phyloP scores from a whole-genome alignment of 2,329 filamentous ascomycete genomes.

The Neopestalotiopsis rosae region DNA sequence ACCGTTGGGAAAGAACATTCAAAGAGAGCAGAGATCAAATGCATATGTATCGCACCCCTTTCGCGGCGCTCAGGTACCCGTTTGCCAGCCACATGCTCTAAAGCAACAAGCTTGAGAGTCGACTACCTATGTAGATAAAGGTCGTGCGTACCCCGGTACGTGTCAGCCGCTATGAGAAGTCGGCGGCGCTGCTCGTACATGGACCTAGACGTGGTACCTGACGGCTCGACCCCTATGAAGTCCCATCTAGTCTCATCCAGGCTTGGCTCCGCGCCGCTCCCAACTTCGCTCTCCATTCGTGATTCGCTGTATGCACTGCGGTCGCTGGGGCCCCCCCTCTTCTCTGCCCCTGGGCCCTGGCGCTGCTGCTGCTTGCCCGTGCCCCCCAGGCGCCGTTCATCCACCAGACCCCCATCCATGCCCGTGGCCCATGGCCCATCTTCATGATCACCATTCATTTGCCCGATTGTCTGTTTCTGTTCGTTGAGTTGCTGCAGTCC shows the following conservation, averaged over 20 bases:
- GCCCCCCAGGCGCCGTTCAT: not conserved
- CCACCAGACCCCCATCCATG: not conserved
- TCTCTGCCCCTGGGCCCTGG: not conserved
- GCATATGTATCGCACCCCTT: constrained; percentile 5
- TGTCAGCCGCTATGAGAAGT: not conserved
- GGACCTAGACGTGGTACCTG: not conserved
- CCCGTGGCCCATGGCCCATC: not conserved
- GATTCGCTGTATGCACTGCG: constrained; percentile 7
- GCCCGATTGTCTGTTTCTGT: constrained; percentile 6
- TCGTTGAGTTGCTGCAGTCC: constrained; percentile 11
- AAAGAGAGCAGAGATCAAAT: not conserved
- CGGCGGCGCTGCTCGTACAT: not conserved
- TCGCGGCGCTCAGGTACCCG: constrained; percentile 8
- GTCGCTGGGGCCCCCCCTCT: not conserved
- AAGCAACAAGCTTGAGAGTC: too few species aligned
- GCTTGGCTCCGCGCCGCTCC: constrained; percentile 12
- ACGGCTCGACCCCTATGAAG: constrained; percentile 4
- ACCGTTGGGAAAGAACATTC: constrained; percentile 3
- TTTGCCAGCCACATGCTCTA: not conserved
- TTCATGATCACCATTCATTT: constrained; percentile 15
- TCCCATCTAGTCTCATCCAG: constrained; percentile 4
- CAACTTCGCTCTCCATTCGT: not conserved
- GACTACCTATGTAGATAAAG: not conserved
- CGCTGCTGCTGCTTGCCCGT: constrained; percentile 1
- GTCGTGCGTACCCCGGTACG: constrained; percentile 10